A percentile compares a stretch with the other conserved stretches of the same genome.
Evolutionary conservation across 2,329 filamentous ascomycete genomes (phyloP).

Genomic region (Trichoderma simmonsii): DNA sequence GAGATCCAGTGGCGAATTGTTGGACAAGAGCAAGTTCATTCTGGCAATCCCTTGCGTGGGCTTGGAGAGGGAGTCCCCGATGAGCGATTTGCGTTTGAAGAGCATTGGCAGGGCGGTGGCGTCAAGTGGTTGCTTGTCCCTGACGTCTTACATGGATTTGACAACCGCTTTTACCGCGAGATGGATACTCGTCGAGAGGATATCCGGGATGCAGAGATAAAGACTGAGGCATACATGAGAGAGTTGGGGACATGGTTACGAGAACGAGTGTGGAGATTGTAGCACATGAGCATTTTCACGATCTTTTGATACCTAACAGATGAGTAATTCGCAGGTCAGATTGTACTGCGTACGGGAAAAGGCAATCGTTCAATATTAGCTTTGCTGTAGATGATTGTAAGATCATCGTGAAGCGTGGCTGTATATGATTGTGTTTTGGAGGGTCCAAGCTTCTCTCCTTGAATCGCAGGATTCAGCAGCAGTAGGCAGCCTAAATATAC

Average conservation of each 20-base stretch:
- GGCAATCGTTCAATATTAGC: not conserved
- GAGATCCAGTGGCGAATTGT: not conserved
- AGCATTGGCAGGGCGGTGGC: not conserved
- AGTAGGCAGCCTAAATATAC: not conserved
- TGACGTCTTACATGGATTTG: not conserved
- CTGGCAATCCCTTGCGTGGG: not conserved
- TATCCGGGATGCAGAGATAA: not conserved
- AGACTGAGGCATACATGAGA: not conserved
- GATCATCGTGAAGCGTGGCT: not conserved
- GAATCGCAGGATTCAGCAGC: not conserved
- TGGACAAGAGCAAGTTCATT: not conserved
- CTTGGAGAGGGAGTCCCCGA: not conserved
- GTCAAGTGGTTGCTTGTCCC: not conserved
- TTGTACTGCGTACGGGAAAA: not conserved
- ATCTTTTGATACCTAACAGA: not conserved
- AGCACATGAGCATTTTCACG: not conserved
- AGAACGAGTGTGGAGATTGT: not conserved
- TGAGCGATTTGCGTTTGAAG: not conserved
- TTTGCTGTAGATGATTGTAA: not conserved
- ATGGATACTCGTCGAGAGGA: not conserved
- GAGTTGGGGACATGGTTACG: not conserved
- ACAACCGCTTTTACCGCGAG: not conserved
- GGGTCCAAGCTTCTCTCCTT: not conserved
- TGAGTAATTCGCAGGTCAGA: not conserved
- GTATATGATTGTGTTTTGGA: not conserved